Evolutionary conservation across 2,329 filamentous ascomycete species (phyloP), one percentile per base, ranked within the genome.

Genomic region (Pyricularia grisea): DNA sequence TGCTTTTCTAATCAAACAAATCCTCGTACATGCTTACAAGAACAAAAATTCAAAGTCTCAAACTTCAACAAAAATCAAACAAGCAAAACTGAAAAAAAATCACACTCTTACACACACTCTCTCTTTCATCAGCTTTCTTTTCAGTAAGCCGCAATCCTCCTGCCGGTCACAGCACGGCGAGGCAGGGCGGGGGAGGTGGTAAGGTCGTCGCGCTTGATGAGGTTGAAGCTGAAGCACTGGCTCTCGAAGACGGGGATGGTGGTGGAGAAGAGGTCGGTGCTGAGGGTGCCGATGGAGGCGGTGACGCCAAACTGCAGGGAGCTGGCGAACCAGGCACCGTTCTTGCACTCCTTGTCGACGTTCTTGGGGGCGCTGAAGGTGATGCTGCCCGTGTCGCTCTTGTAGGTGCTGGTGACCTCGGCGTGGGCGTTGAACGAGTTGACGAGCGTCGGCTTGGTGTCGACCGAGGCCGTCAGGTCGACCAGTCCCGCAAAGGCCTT

Each of bases 181-280:
- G 17, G 2, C 2, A 36, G 11, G 33, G 33, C 33, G 2, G 33
- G 42, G 42, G 20, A n/a, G 42, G 42, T 7, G 6, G 42, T 4
- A 4, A 50, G 20, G 2, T 50, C 42, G 42, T 50, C 42, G 42
- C 42, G 42, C 42, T 50, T 50, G 42, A 50, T 20, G 42, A 50
- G 42, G 42, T 20, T 84, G 83, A 63, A 28, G 23, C 12, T 63
- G 60, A 28, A 63, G 60, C 60, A 63, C 27, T 63, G 23, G 31
- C 31, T 66, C 65, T 55, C 11, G 23, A 25, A 55, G 36, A 55
- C 23, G 23, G 65, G 20, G 23, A 50, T 20, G 33, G 9, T 27
- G 33, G 42, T 28, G 23, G 33, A 28, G 36, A 55, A 55, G 7
- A 50, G 65, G 33, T 33, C 27, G 31, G 23, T 30, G 23, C 23